Base-by-base conservation (phyloP, 805 yeast species). In the Candida montana region DNA sequence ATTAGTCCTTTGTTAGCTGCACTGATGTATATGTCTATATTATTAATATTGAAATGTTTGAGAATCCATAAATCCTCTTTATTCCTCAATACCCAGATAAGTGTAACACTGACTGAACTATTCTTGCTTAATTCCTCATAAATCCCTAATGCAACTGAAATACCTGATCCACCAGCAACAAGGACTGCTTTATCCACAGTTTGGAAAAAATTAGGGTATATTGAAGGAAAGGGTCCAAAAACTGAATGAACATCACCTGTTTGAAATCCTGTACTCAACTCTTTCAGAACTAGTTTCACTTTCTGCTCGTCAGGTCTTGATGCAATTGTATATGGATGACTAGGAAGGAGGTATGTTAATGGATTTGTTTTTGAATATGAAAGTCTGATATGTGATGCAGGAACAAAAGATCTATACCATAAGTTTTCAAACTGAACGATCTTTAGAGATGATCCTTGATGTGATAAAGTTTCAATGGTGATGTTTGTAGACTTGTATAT, bases 141-240 rank as follows among this genome's bases (percentile, higher is more conserved):
- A 1, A 80, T 32, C 0, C 84, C 79, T 9, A 80, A 46, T 4
- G 81, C 83, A 40, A 73, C 73, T 0, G 89, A 79, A 10, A 83
- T 72, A 1, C 91, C 90, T 2, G 87, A 75, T 0, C 93, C 93
- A 12, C 90, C 91, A 47, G 81, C 75, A 1, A 83, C 66, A 16
- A 83, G 68, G 13, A 66, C 56, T 1, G 79, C 72, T 31, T 73
- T 70, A 27, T 70, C 71, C 0, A 75, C 79, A 0, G 75, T 67
- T 31, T 63, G 59, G 46, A 75, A 70, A 45, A 76, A 72, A 16
- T 65, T 62, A 11, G 53, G 47, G 11, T 72, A 64, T 4, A 77
- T 41, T 5, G 82, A 67, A 3, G 74, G 67, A 51, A 62, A 74
- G 7, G 71, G 63, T 12, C 68, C 68, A 46, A 65, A 63, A 19